Conservation (phyloP, 352 stramenopile species). For the Globisporangium splendens region DNA sequence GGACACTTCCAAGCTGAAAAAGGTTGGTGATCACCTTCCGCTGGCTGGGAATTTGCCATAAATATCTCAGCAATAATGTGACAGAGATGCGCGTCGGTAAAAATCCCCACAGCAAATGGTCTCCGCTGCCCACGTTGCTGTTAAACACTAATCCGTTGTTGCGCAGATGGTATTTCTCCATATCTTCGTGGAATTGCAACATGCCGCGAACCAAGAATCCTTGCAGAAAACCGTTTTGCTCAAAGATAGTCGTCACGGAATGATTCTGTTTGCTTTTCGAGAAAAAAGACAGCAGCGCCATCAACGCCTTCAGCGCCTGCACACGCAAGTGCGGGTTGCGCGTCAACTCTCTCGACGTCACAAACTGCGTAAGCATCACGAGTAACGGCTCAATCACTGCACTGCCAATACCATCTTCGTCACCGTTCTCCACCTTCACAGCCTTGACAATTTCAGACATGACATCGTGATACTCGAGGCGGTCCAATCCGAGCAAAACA, state of each 20-base stretch:
- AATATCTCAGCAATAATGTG: constrained; percentile 50
- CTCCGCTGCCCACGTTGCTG: constrained; percentile 51
- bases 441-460: constrained; percentile 8
- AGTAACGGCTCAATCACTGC: constrained; percentile 50
- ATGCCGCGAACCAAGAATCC: constrained; percentile 36
- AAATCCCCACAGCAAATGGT: constrained; percentile 74
- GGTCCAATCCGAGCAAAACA: constrained; percentile 49
- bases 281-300: constrained; percentile 56
- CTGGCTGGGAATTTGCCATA: constrained; percentile 61
- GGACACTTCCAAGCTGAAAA: constrained; percentile 11
- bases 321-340: constrained; percentile 74
- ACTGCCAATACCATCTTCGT: constrained; percentile 1
- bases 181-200: constrained; percentile 66
- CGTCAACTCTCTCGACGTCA: constrained; percentile 46
- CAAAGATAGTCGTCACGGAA: constrained; percentile 35
- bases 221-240: constrained; percentile 35
- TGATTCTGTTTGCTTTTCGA: constrained; percentile 41
- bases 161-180: constrained; percentile 67
- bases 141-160: constrained; percentile 69
- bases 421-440: constrained; percentile 16
- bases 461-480: constrained; percentile 29
- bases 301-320: constrained; percentile 52
- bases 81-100: constrained; percentile 57
- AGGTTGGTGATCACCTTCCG: constrained; percentile 26
- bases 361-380: constrained; percentile 56